Evolutionary conservation across 495 filamentous ascomycete species (phyloP).

Genomic region (Niebla homalea): DNA sequence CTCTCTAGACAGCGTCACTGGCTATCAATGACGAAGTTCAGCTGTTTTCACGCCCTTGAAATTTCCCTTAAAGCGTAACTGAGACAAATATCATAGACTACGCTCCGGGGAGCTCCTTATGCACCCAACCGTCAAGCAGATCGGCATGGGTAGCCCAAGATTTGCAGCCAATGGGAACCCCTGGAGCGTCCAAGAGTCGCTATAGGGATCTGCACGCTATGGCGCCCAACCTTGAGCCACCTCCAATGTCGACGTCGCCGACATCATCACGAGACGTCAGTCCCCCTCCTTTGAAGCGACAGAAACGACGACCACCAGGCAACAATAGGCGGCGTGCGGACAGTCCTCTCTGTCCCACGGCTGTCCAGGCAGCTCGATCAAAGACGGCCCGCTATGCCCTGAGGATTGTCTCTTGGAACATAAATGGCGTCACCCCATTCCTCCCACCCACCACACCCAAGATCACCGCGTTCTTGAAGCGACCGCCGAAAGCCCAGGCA

Average conservation of each 20-base stretch:
- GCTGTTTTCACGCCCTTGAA: too few species aligned
- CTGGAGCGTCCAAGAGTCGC: too few species aligned
- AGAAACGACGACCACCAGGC: slow-evolving; percentile 6
- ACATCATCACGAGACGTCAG: slow-evolving; percentile 9
- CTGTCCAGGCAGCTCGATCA: background rate
- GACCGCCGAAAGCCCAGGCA: background rate
- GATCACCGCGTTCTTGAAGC: slow-evolving; percentile 32
- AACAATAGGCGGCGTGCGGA: background rate
- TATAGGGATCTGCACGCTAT: background rate
- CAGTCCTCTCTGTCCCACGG: background rate
- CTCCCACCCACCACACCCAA: slow-evolving; percentile 18
- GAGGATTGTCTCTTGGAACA: slow-evolving; percentile 35
- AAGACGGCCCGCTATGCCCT: background rate
- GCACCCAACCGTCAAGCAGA: too few species aligned
- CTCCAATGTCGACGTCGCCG: background rate
- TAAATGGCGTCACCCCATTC: slow-evolving; percentile 36
- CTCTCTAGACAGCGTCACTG: too few species aligned
- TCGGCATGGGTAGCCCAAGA: too few species aligned
- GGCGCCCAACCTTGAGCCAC: background rate
- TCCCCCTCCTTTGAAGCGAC: slow-evolving; percentile 20
- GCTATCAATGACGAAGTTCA: too few species aligned
- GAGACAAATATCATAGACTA: too few species aligned
- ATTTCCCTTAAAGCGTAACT: too few species aligned
- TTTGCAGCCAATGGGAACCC: too few species aligned
- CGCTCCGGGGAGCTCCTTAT: too few species aligned